A percentile compares a stretch with the other conserved stretches of the same genome.
Conservation (phyloP, 202 grass and related monocot species). For the Panicum virgatum region DNA sequence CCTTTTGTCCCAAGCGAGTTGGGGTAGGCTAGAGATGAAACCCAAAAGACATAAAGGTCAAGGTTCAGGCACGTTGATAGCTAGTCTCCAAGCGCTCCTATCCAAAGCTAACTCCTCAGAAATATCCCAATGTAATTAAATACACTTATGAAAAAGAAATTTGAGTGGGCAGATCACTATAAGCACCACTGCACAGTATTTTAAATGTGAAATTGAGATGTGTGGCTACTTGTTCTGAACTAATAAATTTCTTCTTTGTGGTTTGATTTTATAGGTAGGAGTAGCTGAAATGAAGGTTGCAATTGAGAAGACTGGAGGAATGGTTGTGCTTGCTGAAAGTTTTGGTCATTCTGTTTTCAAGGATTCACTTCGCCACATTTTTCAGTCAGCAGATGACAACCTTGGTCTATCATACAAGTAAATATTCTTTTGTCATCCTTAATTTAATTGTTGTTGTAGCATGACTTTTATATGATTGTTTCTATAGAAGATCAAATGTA, state of each 20-base stretch:
- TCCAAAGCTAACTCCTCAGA: no score
- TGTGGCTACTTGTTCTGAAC: constrained; percentile 30
- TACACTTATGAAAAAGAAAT: background rate
- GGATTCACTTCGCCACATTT: constrained; percentile 79
- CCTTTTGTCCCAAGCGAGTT: no score
- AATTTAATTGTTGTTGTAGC: background rate
- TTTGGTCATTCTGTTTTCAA: constrained; percentile 99
- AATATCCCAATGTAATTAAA: constrained; percentile 7
- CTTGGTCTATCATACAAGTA: constrained; percentile 63
- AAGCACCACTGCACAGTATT: background rate
- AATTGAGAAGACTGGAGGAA: constrained; percentile 88
- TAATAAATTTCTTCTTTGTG: constrained; percentile 29
- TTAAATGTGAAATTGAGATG: constrained; percentile 13
- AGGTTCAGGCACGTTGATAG: no score
- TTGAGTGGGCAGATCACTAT: background rate
- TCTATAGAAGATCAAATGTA: constrained; percentile 6
- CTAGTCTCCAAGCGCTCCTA: no score
- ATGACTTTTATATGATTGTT: background rate
- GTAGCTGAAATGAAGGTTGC: constrained; percentile 96
- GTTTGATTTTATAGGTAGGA: constrained; percentile 62
- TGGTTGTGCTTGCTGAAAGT: constrained; percentile 93
- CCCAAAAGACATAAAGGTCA: no score
- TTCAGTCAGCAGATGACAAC: constrained; percentile 54
- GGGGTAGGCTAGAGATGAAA: no score
- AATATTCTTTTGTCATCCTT: constrained; percentile 11